Evolutionary conservation across 345 rosid species (phyloP).

Genomic region (Arabidopsis arenosa): DNA sequence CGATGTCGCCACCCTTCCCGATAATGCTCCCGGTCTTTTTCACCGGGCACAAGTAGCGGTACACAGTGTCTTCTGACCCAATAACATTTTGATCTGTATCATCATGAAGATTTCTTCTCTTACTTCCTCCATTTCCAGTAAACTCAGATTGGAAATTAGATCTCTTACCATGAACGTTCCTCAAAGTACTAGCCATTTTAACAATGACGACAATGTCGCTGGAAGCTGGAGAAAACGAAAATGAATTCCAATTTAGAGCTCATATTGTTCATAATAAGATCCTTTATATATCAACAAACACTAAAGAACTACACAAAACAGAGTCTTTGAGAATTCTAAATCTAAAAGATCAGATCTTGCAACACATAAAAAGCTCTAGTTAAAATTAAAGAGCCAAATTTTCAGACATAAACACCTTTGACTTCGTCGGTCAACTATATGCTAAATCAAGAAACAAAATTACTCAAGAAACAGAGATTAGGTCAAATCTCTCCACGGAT

Average conservation of each 20-base stretch:
- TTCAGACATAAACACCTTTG: conserved; percentile 15
- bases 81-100: conserved; percentile 63
- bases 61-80: conserved; percentile 66
- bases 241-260: neutral
- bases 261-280: conserved; percentile 5
- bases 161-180: conserved; percentile 67
- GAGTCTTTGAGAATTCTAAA: conserved; percentile 2
- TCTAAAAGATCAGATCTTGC: conserved; percentile 28
- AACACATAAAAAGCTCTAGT: neutral
- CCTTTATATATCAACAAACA: conserved; percentile 6
- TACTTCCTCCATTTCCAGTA: conserved; percentile 55
- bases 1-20: conserved; percentile 79
- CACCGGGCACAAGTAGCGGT: conserved; percentile 68
- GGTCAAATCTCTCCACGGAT: conserved; percentile 8
- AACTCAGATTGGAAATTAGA: conserved; percentile 60
- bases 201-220: neutral
- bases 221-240: conserved; percentile 10
- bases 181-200: conserved; percentile 60
- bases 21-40: conserved; percentile 71
- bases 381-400: neutral
- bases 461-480: conserved; percentile 24
- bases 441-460: conserved; percentile 32
- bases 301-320: conserved; percentile 17
- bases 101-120: conserved; percentile 64
- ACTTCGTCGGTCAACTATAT: conserved; percentile 43